These are phyloP conservation scores for Biscogniauxia mediterranea DNA, from an alignment of 2,329 filamentous ascomycete genomes.

Conservation along the genomic window DNA sequence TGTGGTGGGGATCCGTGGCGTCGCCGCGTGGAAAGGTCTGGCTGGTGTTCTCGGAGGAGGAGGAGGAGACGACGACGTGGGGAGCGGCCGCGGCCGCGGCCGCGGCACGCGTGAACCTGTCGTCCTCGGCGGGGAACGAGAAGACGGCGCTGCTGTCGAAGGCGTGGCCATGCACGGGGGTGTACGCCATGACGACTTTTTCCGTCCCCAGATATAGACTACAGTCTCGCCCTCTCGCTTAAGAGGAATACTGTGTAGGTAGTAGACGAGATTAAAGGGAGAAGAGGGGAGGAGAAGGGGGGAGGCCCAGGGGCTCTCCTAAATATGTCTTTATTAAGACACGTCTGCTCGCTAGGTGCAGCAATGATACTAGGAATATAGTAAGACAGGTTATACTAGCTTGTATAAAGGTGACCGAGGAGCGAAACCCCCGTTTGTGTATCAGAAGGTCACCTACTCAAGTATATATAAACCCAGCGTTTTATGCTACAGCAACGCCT, in stretches of 20 bases:
- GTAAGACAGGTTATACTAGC: too few species aligned
- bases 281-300: too few species aligned
- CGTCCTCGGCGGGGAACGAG: neutral
- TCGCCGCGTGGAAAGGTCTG: neutral
- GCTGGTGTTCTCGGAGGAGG: neutral
- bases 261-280: neutral
- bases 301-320: too few species aligned
- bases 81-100: neutral
- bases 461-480: neutral
- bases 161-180: conserved; percentile 1
- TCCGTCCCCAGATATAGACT: neutral
- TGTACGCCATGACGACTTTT: conserved; percentile 2
- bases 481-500: neutral
- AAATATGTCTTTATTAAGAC: too few species aligned
- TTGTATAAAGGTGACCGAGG: too few species aligned
- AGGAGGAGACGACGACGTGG: too few species aligned
- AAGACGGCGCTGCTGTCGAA: neutral
- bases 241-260: neutral
- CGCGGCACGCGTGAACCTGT: neutral
- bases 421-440: too few species aligned
- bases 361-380: too few species aligned
- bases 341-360: too few species aligned
- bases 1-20: neutral
- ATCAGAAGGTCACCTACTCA: too few species aligned
- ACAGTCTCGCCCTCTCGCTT: neutral